phyloP scores from a whole-genome alignment of 768 basidiomycete species.

The Suillus bovinus region DNA sequence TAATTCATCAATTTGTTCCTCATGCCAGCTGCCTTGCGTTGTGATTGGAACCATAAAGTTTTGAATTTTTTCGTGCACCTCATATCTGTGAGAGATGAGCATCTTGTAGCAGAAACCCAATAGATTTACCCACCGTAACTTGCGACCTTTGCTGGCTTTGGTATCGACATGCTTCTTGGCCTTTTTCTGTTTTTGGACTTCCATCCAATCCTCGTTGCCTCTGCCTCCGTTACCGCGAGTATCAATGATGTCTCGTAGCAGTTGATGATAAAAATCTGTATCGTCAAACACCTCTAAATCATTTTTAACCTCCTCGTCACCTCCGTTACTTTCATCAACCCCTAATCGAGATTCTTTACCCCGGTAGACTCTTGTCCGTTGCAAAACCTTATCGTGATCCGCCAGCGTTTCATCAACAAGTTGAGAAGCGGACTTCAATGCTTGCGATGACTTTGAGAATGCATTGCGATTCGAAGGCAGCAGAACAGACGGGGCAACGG shows the following conservation, averaged over 20 bases:
- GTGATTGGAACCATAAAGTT: slow-evolving; percentile 95
- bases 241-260: slow-evolving; percentile 91
- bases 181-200: slow-evolving; percentile 65
- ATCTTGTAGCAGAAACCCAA: background rate
- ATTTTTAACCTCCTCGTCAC: slow-evolving; percentile 36
- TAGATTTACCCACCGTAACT: slow-evolving; percentile 62
- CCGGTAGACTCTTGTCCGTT: slow-evolving; percentile 61
- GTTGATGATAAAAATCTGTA: slow-evolving; percentile 90
- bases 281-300: slow-evolving; percentile 74
- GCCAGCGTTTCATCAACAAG: slow-evolving; percentile 74
- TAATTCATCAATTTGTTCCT: slow-evolving; percentile 94
- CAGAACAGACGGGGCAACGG: slow-evolving; percentile 80
- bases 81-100: slow-evolving; percentile 57
- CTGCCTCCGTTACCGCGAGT: slow-evolving; percentile 48
- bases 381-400: slow-evolving; percentile 58
- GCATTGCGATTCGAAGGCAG: slow-evolving; percentile 69
- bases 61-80: slow-evolving; percentile 93
- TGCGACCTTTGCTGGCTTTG: slow-evolving; percentile 93
- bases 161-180: slow-evolving; percentile 91
- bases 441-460: slow-evolving; percentile 60
- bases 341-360: slow-evolving; percentile 49
- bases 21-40: slow-evolving; percentile 75
- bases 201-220: slow-evolving; percentile 61
- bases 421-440: slow-evolving; percentile 64
- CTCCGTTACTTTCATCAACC: slow-evolving; percentile 31